Conservation (phyloP, 805 yeast species). For the Kluyveromyces starmeri region DNA sequence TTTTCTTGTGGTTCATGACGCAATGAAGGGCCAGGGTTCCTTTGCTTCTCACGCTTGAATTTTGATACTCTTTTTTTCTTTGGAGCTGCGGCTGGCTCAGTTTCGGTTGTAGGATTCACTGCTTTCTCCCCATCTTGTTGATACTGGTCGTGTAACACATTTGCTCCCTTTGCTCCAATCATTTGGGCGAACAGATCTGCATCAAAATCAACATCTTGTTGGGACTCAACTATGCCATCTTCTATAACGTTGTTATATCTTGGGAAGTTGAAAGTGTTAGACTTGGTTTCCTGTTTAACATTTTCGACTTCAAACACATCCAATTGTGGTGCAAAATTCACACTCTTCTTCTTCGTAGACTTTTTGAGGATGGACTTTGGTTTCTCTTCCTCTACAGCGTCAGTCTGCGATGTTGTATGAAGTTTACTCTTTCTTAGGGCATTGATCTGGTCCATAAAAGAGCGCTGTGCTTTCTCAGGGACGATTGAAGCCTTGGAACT, state of each 20-base stretch:
- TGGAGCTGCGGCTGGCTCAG: constrained; percentile 5
- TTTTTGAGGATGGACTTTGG: constrained; percentile 7
- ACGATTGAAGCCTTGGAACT: constrained; percentile 13
- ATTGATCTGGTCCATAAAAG: constrained; percentile 22
- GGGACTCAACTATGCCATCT: not conserved
- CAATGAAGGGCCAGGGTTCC: too few relatives aligned
- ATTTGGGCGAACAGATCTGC: constrained; percentile 25
- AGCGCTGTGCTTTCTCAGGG: constrained; percentile 22
- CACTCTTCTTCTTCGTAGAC: constrained; percentile 16
- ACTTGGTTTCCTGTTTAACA: constrained; percentile 24
- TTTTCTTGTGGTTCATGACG: too few relatives aligned
- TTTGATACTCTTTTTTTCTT: constrained; percentile 18
- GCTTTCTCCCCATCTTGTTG: constrained; percentile 2
- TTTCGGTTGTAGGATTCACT: constrained; percentile 6
- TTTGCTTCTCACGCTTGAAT: constrained; percentile 23
- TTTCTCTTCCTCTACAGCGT: not conserved
- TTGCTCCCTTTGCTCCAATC: constrained; percentile 26
- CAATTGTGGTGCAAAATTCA: constrained; percentile 26
- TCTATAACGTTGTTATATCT: not conserved
- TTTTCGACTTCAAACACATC: constrained; percentile 29
- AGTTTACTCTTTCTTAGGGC: constrained; percentile 4
- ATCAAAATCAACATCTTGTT: constrained; percentile 20
- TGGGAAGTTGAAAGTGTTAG: constrained; percentile 21
- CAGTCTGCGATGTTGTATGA: not conserved
- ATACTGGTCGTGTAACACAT: constrained; percentile 24